Base-by-base conservation (phyloP, 2,329 filamentous ascomycete genomes). In the Diaporthe humulicola region DNA sequence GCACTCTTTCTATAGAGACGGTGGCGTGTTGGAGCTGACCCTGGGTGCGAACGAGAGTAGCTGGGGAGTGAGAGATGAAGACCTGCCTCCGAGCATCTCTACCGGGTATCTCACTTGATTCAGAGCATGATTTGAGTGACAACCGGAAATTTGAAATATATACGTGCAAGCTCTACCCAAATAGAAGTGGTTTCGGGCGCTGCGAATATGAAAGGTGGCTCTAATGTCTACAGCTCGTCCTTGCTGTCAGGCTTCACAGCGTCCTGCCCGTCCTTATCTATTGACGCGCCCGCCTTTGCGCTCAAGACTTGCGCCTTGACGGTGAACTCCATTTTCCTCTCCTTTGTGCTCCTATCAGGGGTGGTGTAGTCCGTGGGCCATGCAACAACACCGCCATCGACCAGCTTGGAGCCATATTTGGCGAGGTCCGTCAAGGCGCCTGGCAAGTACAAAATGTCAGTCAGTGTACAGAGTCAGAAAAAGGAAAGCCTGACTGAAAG, bases 1-100 rank as follows among this genome's bases (percentile, higher is more conserved):
- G 2, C 91, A 93, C 82, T 86, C 85, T n/a, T 90, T 93, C 76
- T 92, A 91, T 78, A 76, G 83, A 0, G 84, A 91, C 0, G 91
- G 91, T 0, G 89, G 89, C 14, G 84, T 87, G 2, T 79, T 93
- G 78, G 90, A 92, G 77, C 77, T 93, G 56, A 85, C 82, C 5
- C 78, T 91, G 38, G 90, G 89, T 0, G 72, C 80, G 19, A 80
- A 80, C 56, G 89, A 91, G 81, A 90, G 88, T 78, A 73, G 74
- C 2, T 92, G 90, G 90, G 90, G 90, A 1, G 90, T 87, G 0
- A 76, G 77, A 19, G 73, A 82, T 28, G 83, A 84, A 76, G 88
- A 90, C 80, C 79, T 90, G 30, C 90, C 90, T 40, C 89, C 89
- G 2, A 90, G 87, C 25, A 52, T 70, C 4, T 74, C 74, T 4